phyloP scores from a whole-genome alignment of 1,139 yeast species.

The Kodamaea suecica region DNA sequence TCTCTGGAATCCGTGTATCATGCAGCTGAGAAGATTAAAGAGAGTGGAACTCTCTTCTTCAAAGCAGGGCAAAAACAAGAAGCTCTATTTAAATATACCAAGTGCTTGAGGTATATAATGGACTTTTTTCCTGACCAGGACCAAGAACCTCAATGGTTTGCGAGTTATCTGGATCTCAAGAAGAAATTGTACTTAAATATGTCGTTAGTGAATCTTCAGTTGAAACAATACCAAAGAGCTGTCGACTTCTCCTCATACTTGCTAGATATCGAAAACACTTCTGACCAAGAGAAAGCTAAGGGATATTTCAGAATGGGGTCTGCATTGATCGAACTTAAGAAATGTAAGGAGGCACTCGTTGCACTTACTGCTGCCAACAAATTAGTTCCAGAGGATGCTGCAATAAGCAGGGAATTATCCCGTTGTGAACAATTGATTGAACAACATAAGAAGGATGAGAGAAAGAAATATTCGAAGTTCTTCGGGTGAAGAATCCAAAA shows the following conservation, averaged over 20 bases:
- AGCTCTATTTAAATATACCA: constrained; percentile 59
- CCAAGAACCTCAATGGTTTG: constrained; percentile 52
- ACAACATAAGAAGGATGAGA: constrained; percentile 47
- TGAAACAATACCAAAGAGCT: constrained; percentile 43
- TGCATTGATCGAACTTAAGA: constrained; percentile 41
- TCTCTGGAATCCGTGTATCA: constrained; percentile 51
- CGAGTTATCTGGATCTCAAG: constrained; percentile 53
- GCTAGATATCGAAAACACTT: constrained; percentile 45
- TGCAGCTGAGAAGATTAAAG: constrained; percentile 56
- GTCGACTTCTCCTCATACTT: constrained; percentile 54
- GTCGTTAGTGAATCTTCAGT: constrained; percentile 49
- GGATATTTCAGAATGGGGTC: constrained; percentile 60
- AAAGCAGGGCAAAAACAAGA: constrained; percentile 49
- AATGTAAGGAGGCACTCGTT: constrained; percentile 47
- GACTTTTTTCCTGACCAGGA: constrained; percentile 71
- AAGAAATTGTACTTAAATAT: constrained; percentile 61
- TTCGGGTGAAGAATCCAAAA: constrained; percentile 33
- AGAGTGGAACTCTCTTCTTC: constrained; percentile 60
- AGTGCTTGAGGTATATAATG: constrained; percentile 63
- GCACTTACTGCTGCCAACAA: constrained; percentile 45
- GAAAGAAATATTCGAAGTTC: constrained; percentile 56
- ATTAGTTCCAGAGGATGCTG: constrained; percentile 50
- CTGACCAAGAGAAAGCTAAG: constrained; percentile 52
- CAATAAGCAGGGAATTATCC: constrained; percentile 42
- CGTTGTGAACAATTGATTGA: constrained; percentile 38